Base-by-base conservation (phyloP, 2,329 filamentous ascomycete genomes). In the Colletotrichum plurivorum region DNA sequence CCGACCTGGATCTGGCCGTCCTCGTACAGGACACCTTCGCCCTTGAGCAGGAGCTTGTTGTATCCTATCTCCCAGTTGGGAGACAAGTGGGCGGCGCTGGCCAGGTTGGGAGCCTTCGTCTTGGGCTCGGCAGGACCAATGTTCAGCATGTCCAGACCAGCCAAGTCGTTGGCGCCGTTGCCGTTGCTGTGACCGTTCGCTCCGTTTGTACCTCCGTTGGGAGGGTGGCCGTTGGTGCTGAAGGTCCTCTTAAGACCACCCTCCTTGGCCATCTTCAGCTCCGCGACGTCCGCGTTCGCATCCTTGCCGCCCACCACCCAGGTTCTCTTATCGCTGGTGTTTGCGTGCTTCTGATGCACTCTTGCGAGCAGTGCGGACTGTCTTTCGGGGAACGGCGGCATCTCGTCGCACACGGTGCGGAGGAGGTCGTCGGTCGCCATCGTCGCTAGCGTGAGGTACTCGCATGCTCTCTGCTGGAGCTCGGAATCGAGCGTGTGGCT, bases 261-360 rank as follows among this genome's bases (percentile, higher is more conserved):
- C 70, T 92, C 92, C 79, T 96, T 94, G 36, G 91, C 91, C 81
- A 98, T 88, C 71, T 89, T 90, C 69, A 97, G 89, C 78, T 97
- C 95, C 64, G 90, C 88, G 52, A 90, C 85, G 76, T 97, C 94
- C 1, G 90, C 85, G 78, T 98, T 98, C 66, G 95, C 95, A 78
- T 97, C 94, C 82, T 97, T 98, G 69, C 94, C 95, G 71, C 95
- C 95, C n/a, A 98, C 93, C 27, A 98, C 92, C 96, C 96, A 99
- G 2, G 96, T 98, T 71, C 95, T 90, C 83, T 97, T 97, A 80
- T 99, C 96, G 77, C 94, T 97, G 15, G 94, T 96, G 70, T 93
- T 93, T 55, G 93, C 93, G 76, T 97, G 94, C 83, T 97, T 98
- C 81, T 97, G 94, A 81, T 99, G 95, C 57, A 99, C 87, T 67